A percentile compares a stretch with the other conserved stretches of the same genome.
phyloP scores from a whole-genome alignment of 1,139 yeast genomes.

The Protomyces gravidus region DNA sequence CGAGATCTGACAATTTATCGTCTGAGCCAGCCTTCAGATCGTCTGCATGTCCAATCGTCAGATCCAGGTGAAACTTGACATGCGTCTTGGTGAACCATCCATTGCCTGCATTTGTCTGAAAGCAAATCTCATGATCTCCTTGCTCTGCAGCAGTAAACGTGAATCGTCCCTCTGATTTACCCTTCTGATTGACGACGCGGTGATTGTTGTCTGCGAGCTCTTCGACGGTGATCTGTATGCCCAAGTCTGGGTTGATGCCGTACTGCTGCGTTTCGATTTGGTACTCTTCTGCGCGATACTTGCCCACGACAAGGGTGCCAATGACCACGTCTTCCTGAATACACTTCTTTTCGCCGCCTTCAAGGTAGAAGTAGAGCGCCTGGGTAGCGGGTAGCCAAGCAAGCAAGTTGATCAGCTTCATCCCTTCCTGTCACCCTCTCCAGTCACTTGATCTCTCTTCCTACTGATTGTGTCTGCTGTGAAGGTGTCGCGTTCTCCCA shows the following conservation, averaged over 20 bases:
- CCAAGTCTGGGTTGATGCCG: conserved; percentile 12
- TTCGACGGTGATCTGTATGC: conserved; percentile 52
- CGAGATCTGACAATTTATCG: conserved; percentile 48
- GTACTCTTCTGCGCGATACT: conserved; percentile 55
- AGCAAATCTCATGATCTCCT: conserved; percentile 70
- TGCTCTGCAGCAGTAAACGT: conserved; percentile 64
- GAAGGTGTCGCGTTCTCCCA: neutral
- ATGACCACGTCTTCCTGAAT: conserved; percentile 61
- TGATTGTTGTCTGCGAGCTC: conserved; percentile 65
- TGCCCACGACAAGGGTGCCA: conserved; percentile 58
- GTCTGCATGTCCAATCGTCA: conserved; percentile 53
- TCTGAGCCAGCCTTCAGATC: conserved; percentile 48
- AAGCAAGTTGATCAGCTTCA: conserved; percentile 18
- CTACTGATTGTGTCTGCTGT: neutral
- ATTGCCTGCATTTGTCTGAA: conserved; percentile 53
- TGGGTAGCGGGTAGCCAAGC: conserved; percentile 15
- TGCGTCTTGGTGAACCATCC: conserved; percentile 50
- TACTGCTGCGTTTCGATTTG: conserved; percentile 17
- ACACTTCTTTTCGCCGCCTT: conserved; percentile 58
- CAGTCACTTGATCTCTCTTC: neutral
- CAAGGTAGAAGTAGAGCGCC: conserved; percentile 51
- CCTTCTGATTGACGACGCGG: conserved; percentile 63
- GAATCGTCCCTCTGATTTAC: conserved; percentile 57
- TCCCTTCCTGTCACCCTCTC: neutral
- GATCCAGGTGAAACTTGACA: conserved; percentile 44